Conservation (phyloP, 148 eudicot species). For the Rhododendron henanense region DNA sequence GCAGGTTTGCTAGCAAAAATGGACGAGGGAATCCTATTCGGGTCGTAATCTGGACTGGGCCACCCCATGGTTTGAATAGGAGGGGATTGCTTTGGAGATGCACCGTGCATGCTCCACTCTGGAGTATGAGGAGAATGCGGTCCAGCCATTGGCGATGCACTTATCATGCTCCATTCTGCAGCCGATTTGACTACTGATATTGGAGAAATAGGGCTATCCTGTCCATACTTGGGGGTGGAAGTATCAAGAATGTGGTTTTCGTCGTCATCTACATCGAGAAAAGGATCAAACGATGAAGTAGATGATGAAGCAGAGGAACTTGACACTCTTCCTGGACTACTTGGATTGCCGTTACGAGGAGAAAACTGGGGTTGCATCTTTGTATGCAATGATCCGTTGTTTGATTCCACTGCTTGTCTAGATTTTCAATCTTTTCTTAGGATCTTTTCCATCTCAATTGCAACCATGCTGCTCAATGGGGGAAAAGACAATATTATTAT, state of each 20-base stretch:
- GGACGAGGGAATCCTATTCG: conserved; percentile 39
- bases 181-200: neutral
- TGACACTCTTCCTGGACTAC: neutral
- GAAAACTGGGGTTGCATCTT: neutral
- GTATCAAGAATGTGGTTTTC: neutral
- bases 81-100: conserved; percentile 26
- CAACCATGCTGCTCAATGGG: neutral
- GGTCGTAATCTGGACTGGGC: conserved; percentile 28
- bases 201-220: neutral
- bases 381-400: neutral
- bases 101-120: neutral
- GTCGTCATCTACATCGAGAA: neutral
- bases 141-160: conserved; percentile 14
- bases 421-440: neutral
- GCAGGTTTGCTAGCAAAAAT: conserved; percentile 27
- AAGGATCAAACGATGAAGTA: conserved; percentile 16
- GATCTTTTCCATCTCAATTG: neutral
- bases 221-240: neutral
- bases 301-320: conserved; percentile 5
- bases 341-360: neutral
- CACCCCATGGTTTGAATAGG: conserved; percentile 31
- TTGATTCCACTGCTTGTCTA: conserved; percentile 9
- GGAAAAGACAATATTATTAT: neutral
- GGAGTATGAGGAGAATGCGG: neutral
- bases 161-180: conserved; percentile 28